These are phyloP conservation scores for Calonectria hongkongensis DNA, from an alignment of 2,329 filamentous ascomycete genomes.

Conservation along the genomic window DNA sequence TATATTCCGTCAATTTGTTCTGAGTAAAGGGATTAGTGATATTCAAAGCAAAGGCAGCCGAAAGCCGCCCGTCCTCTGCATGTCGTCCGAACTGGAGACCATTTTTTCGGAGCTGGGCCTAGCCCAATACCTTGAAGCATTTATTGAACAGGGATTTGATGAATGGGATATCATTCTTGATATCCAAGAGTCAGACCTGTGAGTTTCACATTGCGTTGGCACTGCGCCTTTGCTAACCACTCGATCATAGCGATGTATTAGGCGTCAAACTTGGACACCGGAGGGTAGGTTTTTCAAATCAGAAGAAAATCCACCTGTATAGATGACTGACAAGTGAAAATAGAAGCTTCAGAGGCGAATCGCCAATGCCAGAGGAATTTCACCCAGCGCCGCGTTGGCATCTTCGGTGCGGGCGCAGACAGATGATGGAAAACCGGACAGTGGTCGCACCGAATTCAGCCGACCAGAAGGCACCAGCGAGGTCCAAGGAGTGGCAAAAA, in stretches of 20 bases:
- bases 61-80: conserved; percentile 52
- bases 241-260: conserved; percentile 76
- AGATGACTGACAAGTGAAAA: conserved; percentile 35
- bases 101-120: conserved; percentile 86
- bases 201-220: conserved; percentile 57
- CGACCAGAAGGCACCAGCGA: conserved; percentile 69
- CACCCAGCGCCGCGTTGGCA: conserved; percentile 71
- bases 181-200: conserved; percentile 90
- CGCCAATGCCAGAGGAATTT: conserved; percentile 81
- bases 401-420: conserved; percentile 69
- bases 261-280: conserved; percentile 88
- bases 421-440: conserved; percentile 74
- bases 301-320: conserved; percentile 34
- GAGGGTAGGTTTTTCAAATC: conserved; percentile 73
- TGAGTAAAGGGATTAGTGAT: conserved; percentile 38
- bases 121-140: conserved; percentile 83
- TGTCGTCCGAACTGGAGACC: conserved; percentile 76
- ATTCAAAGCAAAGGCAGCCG: conserved; percentile 37
- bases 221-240: conserved; percentile 45
- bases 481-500: conserved; percentile 72
- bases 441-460: conserved; percentile 68
- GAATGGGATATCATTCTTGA: conserved; percentile 89
- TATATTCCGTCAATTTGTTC: conserved; percentile 25
- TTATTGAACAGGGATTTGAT: conserved; percentile 88
- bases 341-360: conserved; percentile 91